Evolutionary conservation across 345 rosid species (phyloP).

Genomic region (Brassica napus): Da-Ae NC_063446.1:44422001-44422500

Average conservation of each 20-base stretch:
- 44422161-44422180: background rate
- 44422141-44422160: background rate
- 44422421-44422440: background rate
- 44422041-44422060: too few relatives aligned
- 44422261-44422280: background rate
- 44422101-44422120: background rate
- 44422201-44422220: background rate
- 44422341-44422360: background rate
- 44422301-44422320: background rate
- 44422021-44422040: too few relatives aligned
- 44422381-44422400: background rate
- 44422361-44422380: background rate
- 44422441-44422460: background rate
- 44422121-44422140: background rate
- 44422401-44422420: background rate
- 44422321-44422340: background rate
- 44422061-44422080: too few relatives aligned
- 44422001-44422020: too few relatives aligned
- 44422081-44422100: background rate
- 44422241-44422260: background rate
- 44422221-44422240: background rate
- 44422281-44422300: background rate
- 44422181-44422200: background rate
- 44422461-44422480: background rate
- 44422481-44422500: background rate